Conservation (phyloP, 2,329 filamentous ascomycete genomes). For the Sarocladiaceae sp. region DNA sequence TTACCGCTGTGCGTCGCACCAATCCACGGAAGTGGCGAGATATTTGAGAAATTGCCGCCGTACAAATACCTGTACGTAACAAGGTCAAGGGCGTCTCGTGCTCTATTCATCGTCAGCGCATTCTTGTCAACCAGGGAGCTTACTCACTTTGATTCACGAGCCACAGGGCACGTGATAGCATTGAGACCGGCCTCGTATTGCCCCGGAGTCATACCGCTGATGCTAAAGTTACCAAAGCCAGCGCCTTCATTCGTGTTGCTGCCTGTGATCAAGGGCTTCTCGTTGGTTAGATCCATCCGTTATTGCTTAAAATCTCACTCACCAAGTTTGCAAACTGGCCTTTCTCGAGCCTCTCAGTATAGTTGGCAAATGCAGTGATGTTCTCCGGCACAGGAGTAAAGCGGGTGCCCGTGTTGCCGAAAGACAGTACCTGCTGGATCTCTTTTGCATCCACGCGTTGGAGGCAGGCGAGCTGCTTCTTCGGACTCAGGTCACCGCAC, state of each 20-base stretch:
- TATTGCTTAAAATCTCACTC: not conserved
- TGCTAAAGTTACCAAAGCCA: not conserved
- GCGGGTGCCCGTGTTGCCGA: not conserved
- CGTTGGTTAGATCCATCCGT: not conserved
- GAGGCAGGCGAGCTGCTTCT: conserved; percentile 3
- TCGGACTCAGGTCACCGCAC: not conserved
- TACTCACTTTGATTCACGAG: not conserved
- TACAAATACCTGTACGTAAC: conserved; percentile 34
- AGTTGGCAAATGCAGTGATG: not conserved
- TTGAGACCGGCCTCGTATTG: not conserved
- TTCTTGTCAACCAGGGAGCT: not conserved
- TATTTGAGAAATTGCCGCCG: conserved; percentile 31
- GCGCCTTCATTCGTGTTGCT: not conserved
- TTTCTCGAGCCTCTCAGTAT: not conserved
- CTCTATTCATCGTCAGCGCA: not conserved
- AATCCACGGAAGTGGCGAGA: conserved; percentile 31
- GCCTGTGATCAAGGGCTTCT: not conserved
- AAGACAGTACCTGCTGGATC: not conserved
- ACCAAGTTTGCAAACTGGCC: not conserved
- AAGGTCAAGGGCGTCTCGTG: not conserved
- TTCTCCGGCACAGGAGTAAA: not conserved
- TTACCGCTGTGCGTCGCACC: conserved; percentile 25
- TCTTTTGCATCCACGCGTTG: conserved; percentile 1
- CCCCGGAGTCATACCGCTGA: not conserved
- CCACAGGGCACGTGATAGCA: not conserved